These are phyloP conservation scores for Solanum ahanhuiri DNA, from an alignment of 257 asterid genomes.

Conservation along the genomic window DNA sequence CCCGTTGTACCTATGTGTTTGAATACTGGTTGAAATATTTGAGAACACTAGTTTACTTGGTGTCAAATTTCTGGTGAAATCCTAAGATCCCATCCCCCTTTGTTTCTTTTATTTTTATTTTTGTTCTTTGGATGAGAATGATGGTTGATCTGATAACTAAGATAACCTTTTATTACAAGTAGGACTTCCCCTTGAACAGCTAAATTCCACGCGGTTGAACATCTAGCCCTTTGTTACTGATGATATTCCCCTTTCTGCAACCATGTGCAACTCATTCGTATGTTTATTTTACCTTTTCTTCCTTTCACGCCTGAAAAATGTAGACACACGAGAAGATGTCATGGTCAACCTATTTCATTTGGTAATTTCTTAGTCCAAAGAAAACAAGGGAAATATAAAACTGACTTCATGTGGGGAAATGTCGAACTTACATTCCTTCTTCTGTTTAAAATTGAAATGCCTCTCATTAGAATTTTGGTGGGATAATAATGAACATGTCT, in stretches of 20 bases:
- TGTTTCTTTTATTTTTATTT: not conserved
- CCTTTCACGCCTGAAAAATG: not conserved
- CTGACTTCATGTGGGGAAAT: not conserved
- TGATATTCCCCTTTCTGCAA: not conserved
- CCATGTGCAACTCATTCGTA: not conserved
- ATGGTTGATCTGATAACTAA: not conserved
- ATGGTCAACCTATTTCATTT: not conserved
- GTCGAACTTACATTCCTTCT: not conserved
- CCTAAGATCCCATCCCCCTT: not conserved
- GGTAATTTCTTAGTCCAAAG: not conserved
- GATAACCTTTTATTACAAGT: not conserved
- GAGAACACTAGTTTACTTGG: not conserved
- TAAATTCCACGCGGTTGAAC: not conserved
- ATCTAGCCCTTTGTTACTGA: not conserved
- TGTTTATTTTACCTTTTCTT: not conserved
- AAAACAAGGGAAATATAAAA: not conserved
- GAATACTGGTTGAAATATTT: not conserved
- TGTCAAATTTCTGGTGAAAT: not conserved
- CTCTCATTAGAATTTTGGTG: not conserved
- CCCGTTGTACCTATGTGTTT: not conserved
- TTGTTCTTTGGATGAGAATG: not conserved
- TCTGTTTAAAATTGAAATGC: not conserved
- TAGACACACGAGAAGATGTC: not conserved
- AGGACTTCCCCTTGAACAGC: not conserved
- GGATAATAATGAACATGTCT: not conserved